These are phyloP conservation scores for Botrytis aclada DNA, from an alignment of 2,329 filamentous ascomycete genomes.

Conservation along the genomic window DNA sequence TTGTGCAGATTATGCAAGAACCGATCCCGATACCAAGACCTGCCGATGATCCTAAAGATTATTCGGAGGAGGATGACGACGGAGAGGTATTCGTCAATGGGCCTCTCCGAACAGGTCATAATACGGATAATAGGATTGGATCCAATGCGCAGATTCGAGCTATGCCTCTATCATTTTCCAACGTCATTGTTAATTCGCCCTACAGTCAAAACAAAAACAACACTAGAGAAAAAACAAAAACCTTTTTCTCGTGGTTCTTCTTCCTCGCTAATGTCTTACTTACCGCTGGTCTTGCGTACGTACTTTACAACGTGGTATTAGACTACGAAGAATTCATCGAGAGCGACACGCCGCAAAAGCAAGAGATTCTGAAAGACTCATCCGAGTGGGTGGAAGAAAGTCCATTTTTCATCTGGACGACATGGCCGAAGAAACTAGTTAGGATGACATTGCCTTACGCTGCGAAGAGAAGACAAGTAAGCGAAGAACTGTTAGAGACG, in stretches of 20 bases:
- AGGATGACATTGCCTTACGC: neutral
- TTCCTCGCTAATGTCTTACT: neutral
- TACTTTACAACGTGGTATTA: neutral
- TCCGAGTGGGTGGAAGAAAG: neutral
- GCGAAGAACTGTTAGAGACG: constrained; percentile 1
- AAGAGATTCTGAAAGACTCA: neutral
- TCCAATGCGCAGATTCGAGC: neutral
- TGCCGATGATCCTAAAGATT: neutral
- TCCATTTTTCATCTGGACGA: neutral
- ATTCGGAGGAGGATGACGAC: neutral
- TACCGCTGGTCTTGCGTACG: neutral
- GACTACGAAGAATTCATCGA: neutral
- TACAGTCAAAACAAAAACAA: neutral
- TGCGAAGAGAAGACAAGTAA: neutral
- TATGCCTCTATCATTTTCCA: constrained; percentile 4
- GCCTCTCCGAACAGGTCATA: neutral
- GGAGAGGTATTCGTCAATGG: neutral
- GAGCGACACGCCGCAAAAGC: neutral
- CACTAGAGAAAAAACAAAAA: neutral
- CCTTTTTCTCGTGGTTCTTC: neutral
- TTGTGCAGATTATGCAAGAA: neutral
- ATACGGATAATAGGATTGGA: neutral
- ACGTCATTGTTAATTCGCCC: neutral
- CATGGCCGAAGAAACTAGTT: neutral
- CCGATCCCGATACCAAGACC: neutral